phyloP scores from a whole-genome alignment of 176 grass and related monocot species.

The Alloteropsis semialata region DNA sequence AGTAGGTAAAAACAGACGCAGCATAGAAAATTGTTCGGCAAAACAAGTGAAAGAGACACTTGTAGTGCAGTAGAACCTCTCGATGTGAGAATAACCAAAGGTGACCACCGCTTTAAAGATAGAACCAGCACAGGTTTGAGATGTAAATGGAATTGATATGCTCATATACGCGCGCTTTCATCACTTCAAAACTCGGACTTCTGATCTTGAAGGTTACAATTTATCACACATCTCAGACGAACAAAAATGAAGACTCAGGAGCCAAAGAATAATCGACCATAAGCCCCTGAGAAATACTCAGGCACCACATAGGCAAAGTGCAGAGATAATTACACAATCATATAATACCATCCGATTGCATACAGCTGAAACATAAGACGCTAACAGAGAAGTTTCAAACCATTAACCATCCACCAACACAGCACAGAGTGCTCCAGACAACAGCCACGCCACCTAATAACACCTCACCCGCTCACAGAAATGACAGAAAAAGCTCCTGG shows the following conservation, averaged over 20 bases:
- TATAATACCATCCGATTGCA: constrained; percentile 30
- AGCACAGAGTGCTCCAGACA: neutral
- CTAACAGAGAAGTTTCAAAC: constrained; percentile 21
- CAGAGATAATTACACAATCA: constrained; percentile 44
- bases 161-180: too few relatives aligned
- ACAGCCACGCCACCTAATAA: neutral
- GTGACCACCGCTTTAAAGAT: too few relatives aligned
- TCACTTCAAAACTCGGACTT: neutral
- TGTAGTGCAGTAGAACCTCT: too few relatives aligned
- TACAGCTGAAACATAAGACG: neutral
- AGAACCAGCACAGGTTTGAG: too few relatives aligned
- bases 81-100: too few relatives aligned
- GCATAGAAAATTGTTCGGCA: too few relatives aligned
- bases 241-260: neutral
- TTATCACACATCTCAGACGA: neutral
- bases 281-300: neutral
- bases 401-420: constrained; percentile 16
- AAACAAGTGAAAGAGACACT: too few relatives aligned
- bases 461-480: neutral
- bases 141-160: too few relatives aligned
- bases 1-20: too few relatives aligned
- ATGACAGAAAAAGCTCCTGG: neutral
- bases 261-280: neutral
- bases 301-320: neutral
- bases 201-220: neutral